Evolutionary conservation across 257 asterid species (phyloP), one percentile per base, ranked within the genome.

Genomic region (Nicotiana sylvestris): DNA sequence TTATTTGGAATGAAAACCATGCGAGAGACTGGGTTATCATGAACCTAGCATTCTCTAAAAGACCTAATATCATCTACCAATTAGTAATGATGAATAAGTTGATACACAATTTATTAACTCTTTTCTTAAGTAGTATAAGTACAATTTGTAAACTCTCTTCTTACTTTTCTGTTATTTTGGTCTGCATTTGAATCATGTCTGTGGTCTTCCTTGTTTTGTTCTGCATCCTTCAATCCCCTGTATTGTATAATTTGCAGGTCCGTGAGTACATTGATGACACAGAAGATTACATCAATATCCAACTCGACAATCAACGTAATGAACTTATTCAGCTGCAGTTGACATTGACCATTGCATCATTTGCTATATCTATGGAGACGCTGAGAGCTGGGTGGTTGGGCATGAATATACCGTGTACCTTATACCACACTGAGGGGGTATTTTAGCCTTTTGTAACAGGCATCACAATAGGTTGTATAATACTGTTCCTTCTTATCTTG

Each of bases 251-350:
- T 55, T 81, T 87, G 37, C 85, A 95, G 97, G 98, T 95, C 65
- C 95, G 98, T 17, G 98, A 95, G 83, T 95, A 95, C 82, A 91
- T 93, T 17, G 98, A 95, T 70, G 98, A 95, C 86, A 95, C 98
- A 2, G 98, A 95, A 87, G 98, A 95, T 64, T 93, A 95, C 8
- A 97, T 95, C 66, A 95, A 95, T 81, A 95, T 95, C 90, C 98
- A 95, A 80, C 97, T 95, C 21, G 98, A 92, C 91, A 95, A 90
- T 78, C 98, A 93, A 84, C 84, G 98, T 86, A 95, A 95, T 61
- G 97, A 95, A 82, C 94, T 95, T 43, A 95, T 95, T 84, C 98
- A 95, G 86, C 93, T 93, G 78, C 97, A 95, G 88, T 81, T 95
- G 88, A 92, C 91, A 33, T 56, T 93, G 87, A 93, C 98, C 32